These are phyloP conservation scores for Rhodocollybia butyracea DNA, from an alignment of 768 basidiomycete genomes.

Conservation along the genomic window DNA sequence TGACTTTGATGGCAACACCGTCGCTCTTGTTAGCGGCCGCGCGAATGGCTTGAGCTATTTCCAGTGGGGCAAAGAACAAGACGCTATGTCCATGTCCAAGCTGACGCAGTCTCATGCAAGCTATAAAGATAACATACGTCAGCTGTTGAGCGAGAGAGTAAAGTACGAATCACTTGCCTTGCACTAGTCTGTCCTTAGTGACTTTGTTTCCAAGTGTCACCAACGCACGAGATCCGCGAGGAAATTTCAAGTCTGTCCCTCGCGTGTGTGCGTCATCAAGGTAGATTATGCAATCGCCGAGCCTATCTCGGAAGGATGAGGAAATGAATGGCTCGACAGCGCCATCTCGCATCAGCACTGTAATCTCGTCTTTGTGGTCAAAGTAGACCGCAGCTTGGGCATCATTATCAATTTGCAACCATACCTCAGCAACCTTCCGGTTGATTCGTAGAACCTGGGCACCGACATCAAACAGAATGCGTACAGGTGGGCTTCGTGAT, in stretches of 20 bases:
- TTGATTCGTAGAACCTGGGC: slow-evolving; percentile 57
- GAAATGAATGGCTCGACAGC: slow-evolving; percentile 29
- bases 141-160: too few species aligned
- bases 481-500: slow-evolving; percentile 30
- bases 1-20: slow-evolving; percentile 10
- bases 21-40: slow-evolving; percentile 13
- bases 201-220: slow-evolving; percentile 50
- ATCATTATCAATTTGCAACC: slow-evolving; percentile 32
- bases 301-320: slow-evolving; percentile 25
- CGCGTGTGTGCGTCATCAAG: slow-evolving; percentile 54
- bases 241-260: slow-evolving; percentile 53
- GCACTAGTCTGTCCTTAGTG: slow-evolving; percentile 28
- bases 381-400: slow-evolving; percentile 43
- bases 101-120: slow-evolving; percentile 53
- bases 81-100: slow-evolving; percentile 45
- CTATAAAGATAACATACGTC: too few species aligned
- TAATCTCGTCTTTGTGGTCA: slow-evolving; percentile 32
- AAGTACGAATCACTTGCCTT: too few species aligned
- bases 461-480: slow-evolving; percentile 52
- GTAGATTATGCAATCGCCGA: slow-evolving; percentile 41
- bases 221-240: slow-evolving; percentile 35
- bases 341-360: slow-evolving; percentile 33
- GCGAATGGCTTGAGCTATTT: slow-evolving; percentile 36
- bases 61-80: slow-evolving; percentile 43
- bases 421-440: slow-evolving; percentile 31